phyloP scores from a whole-genome alignment of 2,329 filamentous ascomycete species.

The Mycocentrospora acerina region DNA sequence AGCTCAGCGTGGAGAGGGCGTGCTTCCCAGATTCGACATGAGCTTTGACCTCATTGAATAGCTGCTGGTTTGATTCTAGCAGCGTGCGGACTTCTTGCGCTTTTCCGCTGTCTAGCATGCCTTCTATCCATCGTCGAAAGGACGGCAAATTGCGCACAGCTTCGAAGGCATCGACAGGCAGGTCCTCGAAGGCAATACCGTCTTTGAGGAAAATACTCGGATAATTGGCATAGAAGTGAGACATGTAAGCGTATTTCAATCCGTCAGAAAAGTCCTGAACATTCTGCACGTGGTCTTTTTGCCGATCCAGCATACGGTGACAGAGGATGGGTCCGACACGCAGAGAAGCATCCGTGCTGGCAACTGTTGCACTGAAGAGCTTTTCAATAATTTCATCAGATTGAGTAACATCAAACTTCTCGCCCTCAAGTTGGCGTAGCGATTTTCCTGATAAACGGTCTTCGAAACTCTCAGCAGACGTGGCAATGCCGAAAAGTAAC shows the following conservation, averaged over 20 bases:
- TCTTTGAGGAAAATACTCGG: constrained; percentile 63
- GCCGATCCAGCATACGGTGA: constrained; percentile 66
- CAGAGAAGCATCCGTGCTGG: constrained; percentile 57
- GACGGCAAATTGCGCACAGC: constrained; percentile 69
- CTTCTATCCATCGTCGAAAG: constrained; percentile 52
- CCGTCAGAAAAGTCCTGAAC: constrained; percentile 71
- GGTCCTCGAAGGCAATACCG: constrained; percentile 31
- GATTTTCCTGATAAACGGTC: constrained; percentile 70
- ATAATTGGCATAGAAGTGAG: constrained; percentile 78
- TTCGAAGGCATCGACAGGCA: constrained; percentile 65
- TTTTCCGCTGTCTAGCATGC: constrained; percentile 40
- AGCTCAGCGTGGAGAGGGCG: constrained; percentile 45
- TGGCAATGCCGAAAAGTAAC: constrained; percentile 76
- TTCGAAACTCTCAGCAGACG: constrained; percentile 77
- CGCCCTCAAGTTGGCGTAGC: constrained; percentile 66
- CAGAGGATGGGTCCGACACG: constrained; percentile 66
- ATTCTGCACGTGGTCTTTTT: constrained; percentile 75
- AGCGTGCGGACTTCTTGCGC: constrained; percentile 53
- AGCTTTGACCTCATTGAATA: constrained; percentile 50
- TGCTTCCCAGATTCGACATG: constrained; percentile 39
- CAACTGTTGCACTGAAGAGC: constrained; percentile 67
- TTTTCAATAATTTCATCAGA: constrained; percentile 71
- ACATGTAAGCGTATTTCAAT: constrained; percentile 80
- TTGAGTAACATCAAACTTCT: constrained; percentile 76
- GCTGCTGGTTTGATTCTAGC: constrained; percentile 60